These are phyloP conservation scores for Heliocybe sulcata DNA, from an alignment of 1,284 basidiomycete genomes.

Conservation along the genomic window DNA sequence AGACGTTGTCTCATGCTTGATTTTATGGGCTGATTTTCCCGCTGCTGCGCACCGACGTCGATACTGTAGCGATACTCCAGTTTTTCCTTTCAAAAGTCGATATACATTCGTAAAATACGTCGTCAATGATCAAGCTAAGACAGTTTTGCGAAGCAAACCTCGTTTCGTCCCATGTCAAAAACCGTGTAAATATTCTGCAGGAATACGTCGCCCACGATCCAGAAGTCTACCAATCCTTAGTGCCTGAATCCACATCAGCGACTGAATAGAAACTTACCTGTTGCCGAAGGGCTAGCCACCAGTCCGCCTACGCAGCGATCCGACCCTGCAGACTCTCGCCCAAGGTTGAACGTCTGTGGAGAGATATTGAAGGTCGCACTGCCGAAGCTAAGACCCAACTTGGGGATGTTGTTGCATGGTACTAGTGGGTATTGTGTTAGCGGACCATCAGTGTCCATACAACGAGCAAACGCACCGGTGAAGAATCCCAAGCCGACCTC, in stretches of 20 bases:
- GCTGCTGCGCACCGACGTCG: too few species aligned
- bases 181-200: constrained; percentile 16
- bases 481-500: constrained; percentile 30
- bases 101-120: too few species aligned
- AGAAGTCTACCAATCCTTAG: constrained; percentile 10
- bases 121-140: too few species aligned
- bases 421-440: constrained; percentile 21
- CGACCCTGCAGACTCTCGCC: constrained; percentile 17
- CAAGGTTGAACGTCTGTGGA: constrained; percentile 27
- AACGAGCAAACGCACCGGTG: constrained; percentile 9
- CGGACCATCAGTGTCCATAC: constrained; percentile 11
- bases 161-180: constrained; percentile 15
- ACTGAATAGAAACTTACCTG: too few species aligned
- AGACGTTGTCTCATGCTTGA: neutral
- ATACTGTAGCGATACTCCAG: too few species aligned
- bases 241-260: too few species aligned
- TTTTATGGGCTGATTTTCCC: too few species aligned
- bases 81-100: too few species aligned
- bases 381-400: constrained; percentile 34
- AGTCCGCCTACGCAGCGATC: constrained; percentile 27
- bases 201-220: constrained; percentile 20
- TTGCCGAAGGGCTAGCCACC: constrained; percentile 12
- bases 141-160: constrained; percentile 18
- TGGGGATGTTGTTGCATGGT: constrained; percentile 29
- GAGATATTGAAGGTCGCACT: constrained; percentile 31